A percentile compares a stretch with the other conserved stretches of the same genome.
These are phyloP conservation scores for Penicillium sp. DNA, from an alignment of 2,329 filamentous ascomycete genomes.

Conservation along the genomic window DNA sequence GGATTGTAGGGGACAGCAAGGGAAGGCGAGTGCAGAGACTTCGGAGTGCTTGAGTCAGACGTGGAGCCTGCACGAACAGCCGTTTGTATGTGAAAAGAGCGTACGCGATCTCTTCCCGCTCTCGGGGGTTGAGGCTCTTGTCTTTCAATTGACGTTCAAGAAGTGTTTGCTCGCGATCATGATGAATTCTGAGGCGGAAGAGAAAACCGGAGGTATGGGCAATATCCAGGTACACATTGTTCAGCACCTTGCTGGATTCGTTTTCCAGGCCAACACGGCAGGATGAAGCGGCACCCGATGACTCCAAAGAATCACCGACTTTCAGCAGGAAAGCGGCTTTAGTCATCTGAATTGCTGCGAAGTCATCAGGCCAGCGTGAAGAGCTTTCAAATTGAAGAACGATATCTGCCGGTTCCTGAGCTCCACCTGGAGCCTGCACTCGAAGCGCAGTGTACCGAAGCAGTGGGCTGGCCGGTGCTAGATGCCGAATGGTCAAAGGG, in stretches of 20 bases:
- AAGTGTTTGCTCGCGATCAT: constrained; percentile 80
- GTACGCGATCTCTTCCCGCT: constrained; percentile 67
- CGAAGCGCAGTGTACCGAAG: constrained; percentile 67
- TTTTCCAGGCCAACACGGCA: constrained; percentile 82
- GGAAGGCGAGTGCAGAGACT: constrained; percentile 79
- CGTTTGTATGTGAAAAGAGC: constrained; percentile 72
- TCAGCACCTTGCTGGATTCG: constrained; percentile 64
- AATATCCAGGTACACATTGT: constrained; percentile 80
- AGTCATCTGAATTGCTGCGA: constrained; percentile 86
- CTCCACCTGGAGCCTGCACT: constrained; percentile 24
- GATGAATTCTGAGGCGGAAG: constrained; percentile 85
- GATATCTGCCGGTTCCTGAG: constrained; percentile 65
- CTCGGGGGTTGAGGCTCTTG: constrained; percentile 64
- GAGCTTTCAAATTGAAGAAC: constrained; percentile 92
- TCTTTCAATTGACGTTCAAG: constrained; percentile 78
- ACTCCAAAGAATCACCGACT: constrained; percentile 70
- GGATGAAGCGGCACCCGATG: constrained; percentile 59
- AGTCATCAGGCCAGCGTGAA: constrained; percentile 87
- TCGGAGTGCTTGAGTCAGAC: constrained; percentile 78
- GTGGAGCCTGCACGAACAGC: constrained; percentile 68
- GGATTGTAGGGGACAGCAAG: constrained; percentile 76
- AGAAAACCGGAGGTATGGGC: constrained; percentile 68
- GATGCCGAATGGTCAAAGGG: constrained; percentile 80
- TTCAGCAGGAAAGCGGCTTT: constrained; percentile 84
- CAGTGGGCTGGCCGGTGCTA: constrained; percentile 70